Conservation (phyloP, 1,284 basidiomycete species). For the Melampsora americana region DNA sequence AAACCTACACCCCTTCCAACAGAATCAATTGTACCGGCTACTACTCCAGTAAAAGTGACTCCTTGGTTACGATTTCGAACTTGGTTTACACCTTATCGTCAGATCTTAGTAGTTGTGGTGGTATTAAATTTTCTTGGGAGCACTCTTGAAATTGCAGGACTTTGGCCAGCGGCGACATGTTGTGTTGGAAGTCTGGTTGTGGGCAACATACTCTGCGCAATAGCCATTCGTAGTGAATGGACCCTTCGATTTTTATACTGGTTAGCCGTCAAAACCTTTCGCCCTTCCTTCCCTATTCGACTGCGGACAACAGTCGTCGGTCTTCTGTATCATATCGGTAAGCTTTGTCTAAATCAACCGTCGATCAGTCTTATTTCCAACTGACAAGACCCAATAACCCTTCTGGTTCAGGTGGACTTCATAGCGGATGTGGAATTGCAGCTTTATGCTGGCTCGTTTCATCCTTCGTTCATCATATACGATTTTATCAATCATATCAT, state of each 20-base stretch:
- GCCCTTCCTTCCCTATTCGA: constrained; percentile 24
- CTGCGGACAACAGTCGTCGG: constrained; percentile 20
- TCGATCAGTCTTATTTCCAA: background rate
- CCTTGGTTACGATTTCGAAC: constrained; percentile 8
- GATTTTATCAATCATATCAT: background rate
- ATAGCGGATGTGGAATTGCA: constrained; percentile 41
- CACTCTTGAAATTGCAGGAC: background rate
- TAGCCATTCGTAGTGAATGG: constrained; percentile 63
- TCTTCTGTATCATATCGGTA: constrained; percentile 39
- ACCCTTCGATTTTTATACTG: constrained; percentile 65
- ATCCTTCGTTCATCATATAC: background rate
- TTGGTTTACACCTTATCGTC: constrained; percentile 35
- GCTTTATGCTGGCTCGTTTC: constrained; percentile 30
- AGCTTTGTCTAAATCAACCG: background rate
- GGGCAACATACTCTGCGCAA: constrained; percentile 61
- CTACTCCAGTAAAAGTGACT: background rate
- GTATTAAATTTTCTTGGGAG: constrained; percentile 4
- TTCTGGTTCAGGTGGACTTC: constrained; percentile 28
- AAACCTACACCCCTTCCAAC: background rate
- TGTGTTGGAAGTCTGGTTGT: constrained; percentile 55
- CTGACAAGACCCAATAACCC: background rate
- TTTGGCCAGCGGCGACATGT: constrained; percentile 15
- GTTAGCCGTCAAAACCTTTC: constrained; percentile 52
- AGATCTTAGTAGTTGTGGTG: constrained; percentile 14
- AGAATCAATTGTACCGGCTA: background rate